Conservation (phyloP, 2,329 filamentous ascomycete species). For the Trichoderma asperellum region DNA sequence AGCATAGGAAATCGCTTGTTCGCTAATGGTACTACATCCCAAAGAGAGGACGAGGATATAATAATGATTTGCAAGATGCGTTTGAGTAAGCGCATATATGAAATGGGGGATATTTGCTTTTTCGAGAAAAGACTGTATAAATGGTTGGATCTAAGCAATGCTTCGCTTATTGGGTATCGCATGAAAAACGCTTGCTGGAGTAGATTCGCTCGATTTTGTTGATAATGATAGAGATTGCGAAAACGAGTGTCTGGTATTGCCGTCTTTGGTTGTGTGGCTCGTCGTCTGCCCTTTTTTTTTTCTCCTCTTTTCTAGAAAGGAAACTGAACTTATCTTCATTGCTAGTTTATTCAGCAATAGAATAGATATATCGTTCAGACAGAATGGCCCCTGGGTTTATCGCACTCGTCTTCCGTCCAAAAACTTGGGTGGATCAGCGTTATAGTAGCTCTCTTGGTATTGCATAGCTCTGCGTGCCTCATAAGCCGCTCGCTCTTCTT, state of each 20-base stretch:
- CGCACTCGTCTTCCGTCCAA: constrained; percentile 59
- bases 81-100: background rate
- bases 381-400: background rate
- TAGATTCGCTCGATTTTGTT: background rate
- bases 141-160: background rate
- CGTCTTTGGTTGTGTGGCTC: background rate
- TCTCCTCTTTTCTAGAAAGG: background rate
- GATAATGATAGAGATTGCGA: background rate
- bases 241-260: background rate
- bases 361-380: background rate
- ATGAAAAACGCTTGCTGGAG: background rate
- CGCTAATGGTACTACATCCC: background rate
- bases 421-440: constrained; percentile 56
- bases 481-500: constrained; percentile 64
- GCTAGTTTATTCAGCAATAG: background rate
- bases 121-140: background rate
- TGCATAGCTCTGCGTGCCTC: constrained; percentile 58
- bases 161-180: background rate
- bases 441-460: constrained; percentile 53
- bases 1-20: constrained; percentile 18
- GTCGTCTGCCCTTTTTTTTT: background rate
- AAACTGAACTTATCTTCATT: background rate
- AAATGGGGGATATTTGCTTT: background rate
- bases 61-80: background rate
- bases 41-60: background rate